These are phyloP conservation scores for Camellia granthamiana DNA, from an alignment of 148 eudicot genomes.

Conservation along the genomic window DNA sequence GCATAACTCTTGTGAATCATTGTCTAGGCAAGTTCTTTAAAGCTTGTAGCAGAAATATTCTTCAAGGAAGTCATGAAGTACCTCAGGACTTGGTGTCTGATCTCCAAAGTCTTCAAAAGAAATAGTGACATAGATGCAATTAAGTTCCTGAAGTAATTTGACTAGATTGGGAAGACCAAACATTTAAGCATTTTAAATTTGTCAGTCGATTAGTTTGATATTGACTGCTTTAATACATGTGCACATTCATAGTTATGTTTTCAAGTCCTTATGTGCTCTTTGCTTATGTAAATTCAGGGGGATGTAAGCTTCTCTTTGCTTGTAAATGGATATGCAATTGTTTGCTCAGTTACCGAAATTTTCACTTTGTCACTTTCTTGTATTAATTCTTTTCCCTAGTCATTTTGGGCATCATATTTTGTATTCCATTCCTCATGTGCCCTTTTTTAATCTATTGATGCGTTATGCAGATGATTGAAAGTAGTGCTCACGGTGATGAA, in stretches of 20 bases:
- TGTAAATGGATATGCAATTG: not conserved
- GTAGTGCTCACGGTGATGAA: slow-evolving; percentile 94
- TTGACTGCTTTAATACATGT: not conserved
- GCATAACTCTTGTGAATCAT: not conserved
- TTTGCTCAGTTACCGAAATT: not conserved
- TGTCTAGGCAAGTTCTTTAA: not conserved
- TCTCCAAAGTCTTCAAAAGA: not conserved
- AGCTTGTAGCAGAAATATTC: not conserved
- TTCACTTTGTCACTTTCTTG: not conserved
- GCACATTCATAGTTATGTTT: not conserved
- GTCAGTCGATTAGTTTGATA: not conserved
- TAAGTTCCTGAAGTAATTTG: not conserved
- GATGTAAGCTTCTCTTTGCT: not conserved
- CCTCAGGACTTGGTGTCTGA: not conserved
- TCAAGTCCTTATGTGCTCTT: slow-evolving; percentile 6
- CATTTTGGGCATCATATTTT: not conserved
- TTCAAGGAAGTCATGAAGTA: not conserved
- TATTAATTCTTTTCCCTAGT: not conserved
- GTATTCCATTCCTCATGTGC: not conserved
- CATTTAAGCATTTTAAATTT: not conserved
- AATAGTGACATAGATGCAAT: no score
- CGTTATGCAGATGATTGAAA: slow-evolving; percentile 82
- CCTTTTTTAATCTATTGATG: not conserved
- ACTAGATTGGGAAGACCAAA: not conserved
- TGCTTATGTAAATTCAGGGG: not conserved